Evolutionary conservation across 805 yeast species (phyloP), one percentile per base, ranked within the genome.

Genomic region (Wickerhamiella cacticola): DNA sequence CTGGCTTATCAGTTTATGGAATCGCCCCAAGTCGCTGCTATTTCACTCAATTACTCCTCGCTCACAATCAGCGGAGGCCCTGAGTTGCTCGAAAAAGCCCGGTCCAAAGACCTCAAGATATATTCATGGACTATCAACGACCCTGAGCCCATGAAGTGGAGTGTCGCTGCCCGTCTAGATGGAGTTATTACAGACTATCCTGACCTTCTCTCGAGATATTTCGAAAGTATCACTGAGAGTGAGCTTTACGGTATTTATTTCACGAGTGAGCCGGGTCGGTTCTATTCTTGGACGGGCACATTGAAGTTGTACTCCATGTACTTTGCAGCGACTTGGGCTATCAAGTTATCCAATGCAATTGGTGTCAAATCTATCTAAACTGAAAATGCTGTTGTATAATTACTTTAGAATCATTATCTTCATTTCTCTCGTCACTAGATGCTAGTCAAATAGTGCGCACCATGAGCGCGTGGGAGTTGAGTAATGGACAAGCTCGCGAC

Each of bases 61-160:
- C 57, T 71, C 74, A 59, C 68, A 73, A 76, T 68, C 64, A 3
- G 55, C 47, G 53, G 68, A 51, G 58, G 74, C 59, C 53, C 58
- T 51, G 50, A 50, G 50, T 53, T 65, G 45, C 55, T 68, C n/a
- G 64, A 62, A 1, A 52, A 59, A 7, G 57, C 71, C 15, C 51
- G 57, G 22, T 52, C 55, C 12, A 53, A 63, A 18, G 60, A 63
- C 31, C 63, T 70, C 24, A 63, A 64, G 9, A 60, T 71, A 3
- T 74, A 68, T 50, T 55, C 72, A 2, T 76, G 82, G 82, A 76
- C 81, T 1, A 65, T 74, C 15, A 76, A 76, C 48, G 46, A 61
- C 4, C 56, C 59, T 18, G 60, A 57, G 19, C 59, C 60, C 13
- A 68, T 70, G 64, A 55, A 63, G 35, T 59, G 65, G 57, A 69